phyloP scores from a whole-genome alignment of 805 yeast species.

The Brettanomyces custersianus region DNA sequence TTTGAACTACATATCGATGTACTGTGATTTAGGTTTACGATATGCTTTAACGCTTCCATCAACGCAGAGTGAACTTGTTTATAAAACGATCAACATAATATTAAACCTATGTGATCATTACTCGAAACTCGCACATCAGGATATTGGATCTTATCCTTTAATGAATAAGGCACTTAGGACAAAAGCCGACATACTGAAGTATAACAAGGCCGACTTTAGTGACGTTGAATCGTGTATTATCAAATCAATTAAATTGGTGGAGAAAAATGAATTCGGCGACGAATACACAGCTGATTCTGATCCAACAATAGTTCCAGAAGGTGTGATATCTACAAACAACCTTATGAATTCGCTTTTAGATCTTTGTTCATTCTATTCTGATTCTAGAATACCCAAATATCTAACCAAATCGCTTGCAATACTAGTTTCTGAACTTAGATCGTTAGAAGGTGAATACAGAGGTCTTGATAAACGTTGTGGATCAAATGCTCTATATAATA shows the following conservation, averaged over 20 bases:
- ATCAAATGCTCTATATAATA: conserved; percentile 10
- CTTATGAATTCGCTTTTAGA: conserved; percentile 23
- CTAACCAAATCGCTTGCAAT: conserved; percentile 26
- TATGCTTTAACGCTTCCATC: conserved; percentile 27
- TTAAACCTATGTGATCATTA: conserved; percentile 23
- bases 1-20: conserved; percentile 23
- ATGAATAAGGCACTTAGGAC: conserved; percentile 27
- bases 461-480: conserved; percentile 10
- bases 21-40: conserved; percentile 30
- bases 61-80: conserved; percentile 15
- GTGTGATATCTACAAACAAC: conserved; percentile 13
- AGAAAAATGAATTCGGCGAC: conserved; percentile 15
- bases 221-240: conserved; percentile 22
- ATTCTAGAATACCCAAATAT: conserved; percentile 12
- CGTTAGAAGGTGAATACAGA: conserved; percentile 21
- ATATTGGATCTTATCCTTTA: conserved; percentile 19
- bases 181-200: conserved; percentile 25
- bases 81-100: conserved; percentile 20
- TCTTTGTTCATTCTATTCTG: conserved; percentile 20
- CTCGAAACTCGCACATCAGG: conserved; percentile 14
- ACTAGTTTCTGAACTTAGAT: conserved; percentile 24
- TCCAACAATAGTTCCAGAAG: conserved; percentile 16
- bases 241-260: conserved; percentile 21
- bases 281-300: conserved; percentile 7
- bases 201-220: conserved; percentile 11